Evolutionary conservation across 179 eudicot species (phyloP).

Genomic region (Patellifolia procumbens): DNA sequence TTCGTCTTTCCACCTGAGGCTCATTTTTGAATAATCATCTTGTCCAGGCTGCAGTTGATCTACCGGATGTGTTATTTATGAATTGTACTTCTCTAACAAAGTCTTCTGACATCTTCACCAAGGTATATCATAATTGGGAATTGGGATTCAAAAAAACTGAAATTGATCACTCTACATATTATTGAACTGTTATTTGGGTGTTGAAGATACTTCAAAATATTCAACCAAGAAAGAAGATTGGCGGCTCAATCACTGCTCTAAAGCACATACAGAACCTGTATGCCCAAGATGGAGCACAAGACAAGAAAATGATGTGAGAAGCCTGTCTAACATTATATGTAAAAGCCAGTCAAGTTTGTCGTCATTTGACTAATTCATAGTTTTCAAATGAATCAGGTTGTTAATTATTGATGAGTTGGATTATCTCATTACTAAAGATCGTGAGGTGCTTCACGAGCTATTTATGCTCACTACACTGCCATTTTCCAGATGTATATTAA

Average conservation of each 20-base stretch:
- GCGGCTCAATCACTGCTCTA: slow-evolving; percentile 50
- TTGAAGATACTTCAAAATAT: slow-evolving; percentile 63
- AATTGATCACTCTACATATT: background rate
- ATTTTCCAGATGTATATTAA: slow-evolving; percentile 73
- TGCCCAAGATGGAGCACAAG: slow-evolving; percentile 46
- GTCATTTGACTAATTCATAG: background rate
- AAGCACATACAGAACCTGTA: slow-evolving; percentile 63
- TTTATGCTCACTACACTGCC: slow-evolving; percentile 90
- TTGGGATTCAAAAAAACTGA: no score
- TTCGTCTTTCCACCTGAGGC: background rate
- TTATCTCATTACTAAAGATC: slow-evolving; percentile 87
- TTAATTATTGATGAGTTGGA: slow-evolving; percentile 87
- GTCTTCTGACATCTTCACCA: slow-evolving; percentile 73
- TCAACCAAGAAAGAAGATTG: slow-evolving; percentile 55
- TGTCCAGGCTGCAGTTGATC: slow-evolving; percentile 54
- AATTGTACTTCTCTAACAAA: slow-evolving; percentile 77
- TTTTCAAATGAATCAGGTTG: slow-evolving; percentile 47
- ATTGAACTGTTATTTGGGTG: slow-evolving; percentile 3
- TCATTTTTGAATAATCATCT: slow-evolving; percentile 15
- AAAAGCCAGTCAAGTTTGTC: background rate
- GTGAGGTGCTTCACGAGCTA: slow-evolving; percentile 85
- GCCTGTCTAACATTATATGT: background rate
- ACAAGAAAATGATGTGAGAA: slow-evolving; percentile 72
- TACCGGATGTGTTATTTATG: slow-evolving; percentile 70
- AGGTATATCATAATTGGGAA: slow-evolving; percentile 50